Base-by-base conservation (phyloP, 2,329 filamentous ascomycete genomes). In the Knoxdaviesia capensis region DNA sequence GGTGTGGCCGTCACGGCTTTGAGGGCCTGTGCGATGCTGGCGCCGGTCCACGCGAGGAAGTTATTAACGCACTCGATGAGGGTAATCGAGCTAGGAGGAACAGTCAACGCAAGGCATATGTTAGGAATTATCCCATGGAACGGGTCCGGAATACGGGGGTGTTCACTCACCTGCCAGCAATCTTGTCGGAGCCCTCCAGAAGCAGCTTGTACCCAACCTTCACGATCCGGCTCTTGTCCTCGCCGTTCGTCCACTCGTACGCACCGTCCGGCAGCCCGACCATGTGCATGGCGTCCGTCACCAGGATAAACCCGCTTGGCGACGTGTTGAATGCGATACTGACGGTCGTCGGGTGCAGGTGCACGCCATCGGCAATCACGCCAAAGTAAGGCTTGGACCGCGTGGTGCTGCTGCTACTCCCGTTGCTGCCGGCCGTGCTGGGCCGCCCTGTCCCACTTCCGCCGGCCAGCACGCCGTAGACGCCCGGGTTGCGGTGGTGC, bases 241-340 rank as follows among this genome's bases (percentile, higher is more conserved):
- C 68, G 6, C 74, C 74, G 51, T 94, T 93, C 5, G 77, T 87
- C 84, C 85, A 93, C 47, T 79, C 72, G 54, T 94, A 93, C 2
- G 73, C 68, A 3, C 87, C 87, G 52, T 94, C 86, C 0, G 81
- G 80, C 42, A 92, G 65, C 1, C 87, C 87, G 20, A 83, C 78
- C 10, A 93, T 69, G 49, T 83, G 77, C 84, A 93, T 93, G 5
- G 86, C 86, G 57, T 94, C 87, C 0, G 87, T 94, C 38, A 94
- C 86, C 5, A 94, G 71, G 46, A 94, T 80, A 52, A 90, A 77
- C 1, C 87, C 87, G 5, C 78, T 71, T 0, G 84, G 85, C 53
- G 94, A 83, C 1, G 85, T 78, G 49, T 83, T 83, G 63, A 79
- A 92, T 2, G 87, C 86, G 46, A 94, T 88, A 57, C 86, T 87